phyloP scores from a whole-genome alignment of 495 filamentous ascomycete genomes.

The Aspergillus affinis region DNA sequence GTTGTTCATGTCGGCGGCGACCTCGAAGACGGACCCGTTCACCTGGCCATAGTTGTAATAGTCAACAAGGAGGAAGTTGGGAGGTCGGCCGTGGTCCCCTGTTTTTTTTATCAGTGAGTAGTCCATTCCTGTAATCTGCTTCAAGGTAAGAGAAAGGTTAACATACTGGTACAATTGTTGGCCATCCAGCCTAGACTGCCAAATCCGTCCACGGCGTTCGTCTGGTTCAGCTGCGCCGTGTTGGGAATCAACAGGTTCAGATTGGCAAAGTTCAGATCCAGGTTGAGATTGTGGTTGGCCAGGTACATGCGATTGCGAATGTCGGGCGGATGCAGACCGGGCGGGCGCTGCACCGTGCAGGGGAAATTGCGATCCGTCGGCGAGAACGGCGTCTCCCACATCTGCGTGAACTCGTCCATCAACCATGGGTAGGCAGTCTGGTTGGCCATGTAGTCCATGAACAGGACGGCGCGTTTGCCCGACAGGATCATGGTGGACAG shows the following conservation, averaged over 20 bases:
- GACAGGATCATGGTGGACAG: slow-evolving; percentile 73
- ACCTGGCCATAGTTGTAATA: slow-evolving; percentile 74
- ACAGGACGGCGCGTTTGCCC: slow-evolving; percentile 61
- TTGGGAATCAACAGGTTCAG: slow-evolving; percentile 48
- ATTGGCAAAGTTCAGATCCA: slow-evolving; percentile 52
- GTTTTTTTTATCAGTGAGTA: slow-evolving; percentile 9
- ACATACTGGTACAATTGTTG: slow-evolving; percentile 63
- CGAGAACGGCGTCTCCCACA: slow-evolving; percentile 68
- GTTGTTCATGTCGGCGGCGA: slow-evolving; percentile 81
- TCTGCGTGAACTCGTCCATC: slow-evolving; percentile 64
- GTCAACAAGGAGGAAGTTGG: slow-evolving; percentile 88
- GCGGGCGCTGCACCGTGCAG: slow-evolving; percentile 59
- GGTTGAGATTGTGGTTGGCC: slow-evolving; percentile 90
- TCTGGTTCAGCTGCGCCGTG: slow-evolving; percentile 59
- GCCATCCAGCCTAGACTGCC: slow-evolving; percentile 74
- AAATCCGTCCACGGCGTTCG: slow-evolving; percentile 62
- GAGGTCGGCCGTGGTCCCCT: slow-evolving; percentile 65
- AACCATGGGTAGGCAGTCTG: slow-evolving; percentile 69
- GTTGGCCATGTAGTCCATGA: slow-evolving; percentile 84
- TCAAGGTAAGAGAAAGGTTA: neutral
- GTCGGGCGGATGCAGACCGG: slow-evolving; percentile 51
- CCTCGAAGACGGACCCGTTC: slow-evolving; percentile 86
- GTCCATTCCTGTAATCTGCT: neutral
- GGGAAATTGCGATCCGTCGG: slow-evolving; percentile 59
- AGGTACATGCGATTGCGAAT: slow-evolving; percentile 71